A percentile compares a stretch with the other conserved stretches of the same genome.
phyloP scores from a whole-genome alignment of 2,329 filamentous ascomycete species.

The Moelleriella libera region DNA sequence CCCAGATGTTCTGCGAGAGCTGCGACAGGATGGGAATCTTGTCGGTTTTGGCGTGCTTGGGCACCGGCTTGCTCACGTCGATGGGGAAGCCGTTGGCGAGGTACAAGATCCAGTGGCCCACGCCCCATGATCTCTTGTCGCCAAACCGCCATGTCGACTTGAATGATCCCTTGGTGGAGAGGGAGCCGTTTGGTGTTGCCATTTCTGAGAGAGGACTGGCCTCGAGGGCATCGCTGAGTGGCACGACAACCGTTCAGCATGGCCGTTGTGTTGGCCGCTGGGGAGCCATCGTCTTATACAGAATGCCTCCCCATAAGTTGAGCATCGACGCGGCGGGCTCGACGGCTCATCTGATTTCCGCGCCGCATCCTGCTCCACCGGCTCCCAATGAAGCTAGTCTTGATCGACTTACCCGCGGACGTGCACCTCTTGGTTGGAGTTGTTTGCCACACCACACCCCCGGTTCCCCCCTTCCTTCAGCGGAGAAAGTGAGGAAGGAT shows the following conservation, averaged over 20 bases:
- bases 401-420: not conserved
- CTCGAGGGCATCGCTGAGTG: too few relatives aligned
- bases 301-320: not conserved
- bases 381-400: not conserved
- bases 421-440: not conserved
- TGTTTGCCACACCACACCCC: not conserved
- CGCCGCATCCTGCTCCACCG: not conserved
- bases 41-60: constrained; percentile 1
- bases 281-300: too few relatives aligned
- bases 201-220: not conserved
- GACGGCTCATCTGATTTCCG: not conserved
- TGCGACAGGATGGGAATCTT: constrained; percentile 18
- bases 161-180: constrained; percentile 1
- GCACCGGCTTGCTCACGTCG: not conserved
- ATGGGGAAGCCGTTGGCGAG: not conserved
- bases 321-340: not conserved
- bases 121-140: constrained; percentile 1
- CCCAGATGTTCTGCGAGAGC: constrained; percentile 22
- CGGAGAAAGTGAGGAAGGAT: too few relatives aligned
- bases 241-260: too few relatives aligned
- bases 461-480: not conserved
- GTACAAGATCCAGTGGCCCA: constrained; percentile 1
- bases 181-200: not conserved
- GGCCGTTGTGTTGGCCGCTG: too few relatives aligned
- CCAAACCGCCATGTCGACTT: constrained; percentile 1